Base-by-base conservation (phyloP, 2,329 filamentous ascomycete genomes). In the Cladosporium oxysporum region DNA sequence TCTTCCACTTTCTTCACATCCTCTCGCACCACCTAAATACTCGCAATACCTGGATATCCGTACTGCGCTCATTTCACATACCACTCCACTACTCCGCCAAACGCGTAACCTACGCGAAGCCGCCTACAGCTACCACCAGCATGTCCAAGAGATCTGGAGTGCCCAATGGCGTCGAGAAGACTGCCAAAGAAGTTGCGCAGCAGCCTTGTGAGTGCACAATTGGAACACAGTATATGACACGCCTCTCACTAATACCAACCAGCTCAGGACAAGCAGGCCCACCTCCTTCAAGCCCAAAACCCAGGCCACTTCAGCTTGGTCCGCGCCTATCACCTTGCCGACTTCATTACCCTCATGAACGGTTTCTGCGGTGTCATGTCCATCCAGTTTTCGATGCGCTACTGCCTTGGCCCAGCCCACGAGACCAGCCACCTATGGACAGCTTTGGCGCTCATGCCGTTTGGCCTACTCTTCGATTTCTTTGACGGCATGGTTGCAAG, bases 401-500 rank as follows among this genome's bases (percentile, higher is more conserved):
- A 98, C 84, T 95, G 91, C 79, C 86, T 96, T 69, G 89, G 89
- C 69, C 64, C 67, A 12, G 69, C 72, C 2, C 87, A 90, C 70
- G 82, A 90, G 64, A 83, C 87, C 72, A 83, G 83, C 62, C 90
- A 92, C 72, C 82, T 97, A 64, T 98, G 91, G 86, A 81, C 89
- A 37, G 93, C 95, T 1, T 87, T 99, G 58, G 87, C 83, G 5
- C 92, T 97, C 79, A 91, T 98, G 79, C 94, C 94, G 0, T 91
- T 97, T 67, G 93, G 93, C 5, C 83, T 98, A 14, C 97, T 98
- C 83, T 98, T 98, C 79, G 95, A 99, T 79, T 96, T 97, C 76
- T 92, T 98, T 85, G 95, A 99, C 79, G 95, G 95, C 76, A 95
- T 93, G 77, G 93, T 99, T 65, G 95, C 95, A 69, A 86, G 95